These are phyloP conservation scores for Hypoxylon rickii DNA, from an alignment of 495 filamentous ascomycete species.

Conservation along the genomic window DNA sequence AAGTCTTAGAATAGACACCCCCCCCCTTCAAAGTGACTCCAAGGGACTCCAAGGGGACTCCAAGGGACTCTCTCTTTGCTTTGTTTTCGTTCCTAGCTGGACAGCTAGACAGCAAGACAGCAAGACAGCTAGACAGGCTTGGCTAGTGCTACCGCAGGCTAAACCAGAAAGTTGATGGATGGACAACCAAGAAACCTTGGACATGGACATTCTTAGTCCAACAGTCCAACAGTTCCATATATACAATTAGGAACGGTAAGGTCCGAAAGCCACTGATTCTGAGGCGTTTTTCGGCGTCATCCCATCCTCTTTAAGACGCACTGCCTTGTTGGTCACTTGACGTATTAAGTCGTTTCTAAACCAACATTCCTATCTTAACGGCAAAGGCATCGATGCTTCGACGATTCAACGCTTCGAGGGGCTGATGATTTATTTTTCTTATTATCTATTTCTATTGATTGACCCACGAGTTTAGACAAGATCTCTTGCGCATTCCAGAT, in stretches of 20 bases:
- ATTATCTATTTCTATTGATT: not conserved
- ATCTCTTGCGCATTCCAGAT: no score
- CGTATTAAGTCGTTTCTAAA: conserved; percentile 11
- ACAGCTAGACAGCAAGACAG: not conserved
- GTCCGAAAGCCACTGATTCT: conserved; percentile 33
- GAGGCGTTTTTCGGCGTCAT: conserved; percentile 5
- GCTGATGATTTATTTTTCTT: not conserved
- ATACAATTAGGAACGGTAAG: conserved; percentile 14
- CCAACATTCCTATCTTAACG: conserved; percentile 2
- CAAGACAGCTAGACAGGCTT: no score
- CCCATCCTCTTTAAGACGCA: conserved; percentile 26
- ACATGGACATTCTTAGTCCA: conserved; percentile 10
- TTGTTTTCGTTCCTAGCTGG: conserved; percentile 28
- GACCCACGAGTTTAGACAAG: conserved; percentile 3
- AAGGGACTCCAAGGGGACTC: not conserved
- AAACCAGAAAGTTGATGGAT: no score
- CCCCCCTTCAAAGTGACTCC: no score
- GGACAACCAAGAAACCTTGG: no score
- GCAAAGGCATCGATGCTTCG: no score
- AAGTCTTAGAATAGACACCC: not conserved
- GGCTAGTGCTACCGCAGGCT: not conserved
- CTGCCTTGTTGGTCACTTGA: conserved; percentile 33
- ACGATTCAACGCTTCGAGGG: not conserved
- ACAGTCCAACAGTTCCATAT: conserved; percentile 10
- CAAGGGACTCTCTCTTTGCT: not conserved